These are phyloP conservation scores for Chrysosphaeria jannelii DNA, from an alignment of 2,329 filamentous ascomycete species.

Conservation along the genomic window DNA sequence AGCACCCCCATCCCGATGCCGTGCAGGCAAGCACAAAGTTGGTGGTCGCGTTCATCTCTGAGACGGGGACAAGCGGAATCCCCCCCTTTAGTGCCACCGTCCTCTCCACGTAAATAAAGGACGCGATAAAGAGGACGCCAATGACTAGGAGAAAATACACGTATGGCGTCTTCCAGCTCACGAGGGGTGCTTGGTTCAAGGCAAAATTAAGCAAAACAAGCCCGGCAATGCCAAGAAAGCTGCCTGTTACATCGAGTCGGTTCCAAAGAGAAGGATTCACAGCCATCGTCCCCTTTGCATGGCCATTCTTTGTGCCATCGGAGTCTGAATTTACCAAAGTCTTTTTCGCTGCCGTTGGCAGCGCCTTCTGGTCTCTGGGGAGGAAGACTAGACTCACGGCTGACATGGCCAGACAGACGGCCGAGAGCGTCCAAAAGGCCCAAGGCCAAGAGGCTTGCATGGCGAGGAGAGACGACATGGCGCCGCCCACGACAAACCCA, in stretches of 20 bases:
- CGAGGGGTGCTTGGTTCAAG: slow-evolving; percentile 24
- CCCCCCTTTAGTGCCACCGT: slow-evolving; percentile 9
- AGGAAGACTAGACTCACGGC: slow-evolving; percentile 5
- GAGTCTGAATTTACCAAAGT: not conserved
- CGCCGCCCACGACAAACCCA: slow-evolving; percentile 14
- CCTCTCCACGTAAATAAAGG: slow-evolving; percentile 22
- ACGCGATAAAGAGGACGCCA: slow-evolving; percentile 15
- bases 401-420: slow-evolving; percentile 6
- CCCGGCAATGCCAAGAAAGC: slow-evolving; percentile 14
- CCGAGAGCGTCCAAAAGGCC: slow-evolving; percentile 12
- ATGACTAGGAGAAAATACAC: slow-evolving; percentile 19
- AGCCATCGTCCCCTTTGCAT: not conserved
- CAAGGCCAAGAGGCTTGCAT: slow-evolving; percentile 16
- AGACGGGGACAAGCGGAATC: slow-evolving; percentile 20
- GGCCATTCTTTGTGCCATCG: not conserved
- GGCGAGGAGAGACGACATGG: slow-evolving; percentile 12
- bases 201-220: slow-evolving; percentile 25
- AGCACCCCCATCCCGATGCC: slow-evolving; percentile 13
- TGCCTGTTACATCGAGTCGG: slow-evolving; percentile 6
- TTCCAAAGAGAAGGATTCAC: slow-evolving; percentile 5
- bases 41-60: slow-evolving; percentile 13
- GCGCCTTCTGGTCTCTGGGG: slow-evolving; percentile 4
- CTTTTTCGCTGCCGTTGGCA: too few species aligned
- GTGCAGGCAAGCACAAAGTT: slow-evolving; percentile 19
- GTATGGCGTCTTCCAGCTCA: slow-evolving; percentile 20